Evolutionary conservation across 306 rosid species (phyloP), one percentile per base, ranked within the genome.

Genomic region (Glycyrrhiza uralensis): DNA sequence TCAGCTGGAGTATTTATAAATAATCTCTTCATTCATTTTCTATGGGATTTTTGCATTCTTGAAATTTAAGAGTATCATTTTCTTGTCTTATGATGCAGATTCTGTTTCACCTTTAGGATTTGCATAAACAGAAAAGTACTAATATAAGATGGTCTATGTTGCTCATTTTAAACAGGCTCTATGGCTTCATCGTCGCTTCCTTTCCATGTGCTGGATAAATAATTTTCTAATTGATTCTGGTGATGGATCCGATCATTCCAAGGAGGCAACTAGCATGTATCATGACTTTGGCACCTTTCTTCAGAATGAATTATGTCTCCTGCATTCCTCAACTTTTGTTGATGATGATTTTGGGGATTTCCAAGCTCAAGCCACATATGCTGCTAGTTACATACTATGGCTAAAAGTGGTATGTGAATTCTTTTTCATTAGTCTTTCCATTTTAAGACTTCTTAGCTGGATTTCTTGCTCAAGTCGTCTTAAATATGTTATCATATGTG

Each of bases 141-240:
- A n/a, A n/a, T n/a, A n/a, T n/a, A n/a, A 24, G 71, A 38, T 10
- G 19, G 57, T 69, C 59, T 24, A 35, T 72, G 32, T 35, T 67
- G 59, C 74, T 55, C 7, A 3, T 39, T 69, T 51, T 42, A 23
- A 66, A 76, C 91, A 89, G 98, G 92, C 91, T 66, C 64, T 91
- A 44, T 94, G 98, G 98, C 97, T 94, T 87, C 96, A 91, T 75
- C 95, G 91, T 0, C 94, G 95, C 76, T 87, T 94, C 82, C 91
- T 91, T 65, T 85, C 95, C 44, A 24, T 60, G 69, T 76, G 69
- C 78, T 81, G 90, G 94, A 80, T 86, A 65, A 85, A 85, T 75
- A 76, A 82, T 55, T 74, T 86, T 65, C 64, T 33, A 19, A 24
- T 26, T 7, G 32, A 77, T 54, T 76, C 76, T 14, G 17, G 22